Conservation (phyloP, 2,329 filamentous ascomycete genomes). For the Sphaerulina vaccinii region DNA sequence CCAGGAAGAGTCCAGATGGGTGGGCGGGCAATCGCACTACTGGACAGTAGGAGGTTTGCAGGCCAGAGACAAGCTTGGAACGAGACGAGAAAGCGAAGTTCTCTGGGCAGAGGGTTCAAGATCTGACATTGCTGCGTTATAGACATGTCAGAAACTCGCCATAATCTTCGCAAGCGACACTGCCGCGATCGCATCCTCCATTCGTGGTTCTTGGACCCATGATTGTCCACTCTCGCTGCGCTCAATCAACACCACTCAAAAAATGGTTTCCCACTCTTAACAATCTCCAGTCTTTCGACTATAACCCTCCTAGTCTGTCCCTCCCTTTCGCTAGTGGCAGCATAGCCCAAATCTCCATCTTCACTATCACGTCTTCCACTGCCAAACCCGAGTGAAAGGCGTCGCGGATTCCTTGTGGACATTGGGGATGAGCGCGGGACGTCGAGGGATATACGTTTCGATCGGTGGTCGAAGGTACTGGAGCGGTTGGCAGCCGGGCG, state of each 20-base stretch:
- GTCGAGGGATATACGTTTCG: conserved; percentile 28
- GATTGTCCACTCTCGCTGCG: too few species aligned
- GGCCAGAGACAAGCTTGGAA: too few species aligned
- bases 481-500: conserved; percentile 27
- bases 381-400: conserved; percentile 44
- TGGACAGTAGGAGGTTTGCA: too few species aligned
- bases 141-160: too few species aligned
- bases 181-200: too few species aligned
- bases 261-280: conserved; percentile 91
- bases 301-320: conserved; percentile 90
- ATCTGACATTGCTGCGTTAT: too few species aligned
- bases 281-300: conserved; percentile 90
- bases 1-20: too few species aligned
- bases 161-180: too few species aligned
- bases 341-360: conserved; percentile 89
- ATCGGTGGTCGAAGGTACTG: conserved; percentile 32
- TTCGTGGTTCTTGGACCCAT: too few species aligned
- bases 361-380: conserved; percentile 46
- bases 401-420: conserved; percentile 30
- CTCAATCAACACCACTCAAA: conserved; percentile 97
- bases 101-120: too few species aligned
- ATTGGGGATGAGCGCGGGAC: conserved; percentile 32
- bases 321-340: conserved; percentile 90
- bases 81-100: too few species aligned
- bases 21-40: too few species aligned